These are phyloP conservation scores for Leptomonas pyrrhocoris DNA, from an alignment of 208 protist genomes.

Conservation along the genomic window DNA sequence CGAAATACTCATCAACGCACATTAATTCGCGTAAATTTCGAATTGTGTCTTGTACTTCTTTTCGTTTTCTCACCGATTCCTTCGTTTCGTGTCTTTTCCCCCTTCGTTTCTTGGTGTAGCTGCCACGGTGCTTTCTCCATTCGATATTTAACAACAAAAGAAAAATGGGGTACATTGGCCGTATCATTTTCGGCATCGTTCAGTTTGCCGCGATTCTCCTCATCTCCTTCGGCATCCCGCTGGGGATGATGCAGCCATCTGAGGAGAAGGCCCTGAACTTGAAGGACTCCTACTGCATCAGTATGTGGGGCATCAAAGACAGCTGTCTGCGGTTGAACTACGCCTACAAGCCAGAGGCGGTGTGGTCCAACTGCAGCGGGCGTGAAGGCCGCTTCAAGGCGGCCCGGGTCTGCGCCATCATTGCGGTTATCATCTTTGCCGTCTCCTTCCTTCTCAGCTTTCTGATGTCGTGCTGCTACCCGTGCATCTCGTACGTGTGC, in stretches of 20 bases:
- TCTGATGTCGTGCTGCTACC: slow-evolving; percentile 43
- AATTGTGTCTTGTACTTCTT: not conserved
- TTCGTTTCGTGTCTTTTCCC: not conserved
- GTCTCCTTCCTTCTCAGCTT: slow-evolving; percentile 16
- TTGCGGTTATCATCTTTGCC: slow-evolving; percentile 25
- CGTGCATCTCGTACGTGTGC: slow-evolving; percentile 39
- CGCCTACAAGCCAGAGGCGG: slow-evolving; percentile 6
- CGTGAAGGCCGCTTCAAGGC: slow-evolving; percentile 40
- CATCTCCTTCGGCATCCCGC: slow-evolving; percentile 19
- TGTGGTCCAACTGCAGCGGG: slow-evolving; percentile 34
- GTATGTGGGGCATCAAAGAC: slow-evolving; percentile 52
- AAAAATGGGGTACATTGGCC: slow-evolving; percentile 36
- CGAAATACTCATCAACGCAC: no score
- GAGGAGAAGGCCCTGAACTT: slow-evolving; percentile 8
- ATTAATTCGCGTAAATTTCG: no score
- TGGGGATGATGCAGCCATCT: slow-evolving; percentile 27
- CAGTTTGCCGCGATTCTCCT: slow-evolving; percentile 39
- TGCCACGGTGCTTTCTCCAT: no score
- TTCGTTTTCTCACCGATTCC: not conserved
- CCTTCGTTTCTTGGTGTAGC: slow-evolving; percentile 1
- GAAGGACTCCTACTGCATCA: slow-evolving; percentile 37
- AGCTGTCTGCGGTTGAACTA: slow-evolving; percentile 38
- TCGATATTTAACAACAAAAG: no score
- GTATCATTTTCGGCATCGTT: slow-evolving; percentile 32
- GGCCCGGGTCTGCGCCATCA: slow-evolving; percentile 42